phyloP scores from a whole-genome alignment of 1,284 basidiomycete genomes.

The Puccinia horiana region DNA sequence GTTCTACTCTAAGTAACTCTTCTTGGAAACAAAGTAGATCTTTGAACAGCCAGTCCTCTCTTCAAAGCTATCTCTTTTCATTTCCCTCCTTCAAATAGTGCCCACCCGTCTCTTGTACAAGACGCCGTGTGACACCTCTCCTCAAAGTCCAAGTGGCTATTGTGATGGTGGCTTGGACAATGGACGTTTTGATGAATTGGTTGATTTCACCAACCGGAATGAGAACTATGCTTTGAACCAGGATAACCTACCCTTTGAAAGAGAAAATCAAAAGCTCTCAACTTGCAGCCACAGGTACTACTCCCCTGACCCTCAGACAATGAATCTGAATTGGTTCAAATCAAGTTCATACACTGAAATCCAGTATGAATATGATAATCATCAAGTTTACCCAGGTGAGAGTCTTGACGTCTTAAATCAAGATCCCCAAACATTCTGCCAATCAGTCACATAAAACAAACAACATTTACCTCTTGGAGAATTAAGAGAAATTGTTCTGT shows the following conservation, averaged over 20 bases:
- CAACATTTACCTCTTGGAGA: background rate
- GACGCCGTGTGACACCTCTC: too few species aligned
- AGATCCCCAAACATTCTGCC: background rate
- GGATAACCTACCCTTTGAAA: background rate
- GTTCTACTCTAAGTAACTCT: too few species aligned
- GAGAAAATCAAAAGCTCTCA: background rate
- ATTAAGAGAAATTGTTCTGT: background rate
- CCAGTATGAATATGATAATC: background rate
- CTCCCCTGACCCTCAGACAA: background rate
- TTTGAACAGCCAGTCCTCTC: too few species aligned
- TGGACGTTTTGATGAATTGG: background rate
- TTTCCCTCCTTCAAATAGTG: too few species aligned
- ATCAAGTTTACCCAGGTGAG: background rate
- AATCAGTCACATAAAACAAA: background rate
- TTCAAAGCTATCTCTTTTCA: too few species aligned
- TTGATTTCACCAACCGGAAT: background rate
- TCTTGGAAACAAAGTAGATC: too few species aligned
- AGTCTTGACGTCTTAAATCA: background rate
- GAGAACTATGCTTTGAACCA: background rate
- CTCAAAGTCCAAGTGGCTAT: background rate
- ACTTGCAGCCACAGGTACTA: background rate
- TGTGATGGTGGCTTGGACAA: constrained; percentile 17
- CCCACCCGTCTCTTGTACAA: too few species aligned
- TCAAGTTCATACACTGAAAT: background rate
- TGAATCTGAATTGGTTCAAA: background rate